Conservation (phyloP, 148 eudicot genomes). For the Hydrangea macrophylla region DNA sequence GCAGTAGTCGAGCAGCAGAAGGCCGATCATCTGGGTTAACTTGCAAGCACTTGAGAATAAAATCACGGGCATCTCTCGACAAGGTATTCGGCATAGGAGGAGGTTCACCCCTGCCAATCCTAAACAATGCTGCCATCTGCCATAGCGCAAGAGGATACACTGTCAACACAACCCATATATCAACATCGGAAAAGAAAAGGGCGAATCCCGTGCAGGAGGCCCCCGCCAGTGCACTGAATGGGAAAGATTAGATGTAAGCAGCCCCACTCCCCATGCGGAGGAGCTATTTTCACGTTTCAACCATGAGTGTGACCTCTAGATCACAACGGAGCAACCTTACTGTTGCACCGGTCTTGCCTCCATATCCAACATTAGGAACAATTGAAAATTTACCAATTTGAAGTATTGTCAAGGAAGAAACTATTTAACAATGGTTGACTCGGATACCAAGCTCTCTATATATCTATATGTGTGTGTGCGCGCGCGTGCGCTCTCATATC, state of each 20-base stretch:
- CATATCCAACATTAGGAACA: neutral
- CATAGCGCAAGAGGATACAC: slow-evolving; percentile 18
- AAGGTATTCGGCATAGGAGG: slow-evolving; percentile 36
- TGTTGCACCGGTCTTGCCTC: too few species aligned
- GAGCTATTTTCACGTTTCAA: too few species aligned
- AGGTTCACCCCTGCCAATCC: slow-evolving; percentile 40
- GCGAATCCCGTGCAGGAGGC: too few species aligned
- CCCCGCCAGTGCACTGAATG: too few species aligned
- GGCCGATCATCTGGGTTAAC: slow-evolving; percentile 43
- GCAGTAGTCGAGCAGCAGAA: slow-evolving; percentile 42
- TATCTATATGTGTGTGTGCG: too few species aligned
- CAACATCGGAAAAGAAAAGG: too few species aligned
- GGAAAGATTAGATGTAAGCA: too few species aligned
- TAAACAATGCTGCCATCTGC: slow-evolving; percentile 42
- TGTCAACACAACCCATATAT: slow-evolving; percentile 15
- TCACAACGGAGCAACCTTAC: too few species aligned
- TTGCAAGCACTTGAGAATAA: slow-evolving; percentile 41
- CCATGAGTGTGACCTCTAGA: too few species aligned
- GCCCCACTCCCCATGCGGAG: too few species aligned
- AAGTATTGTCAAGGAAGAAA: neutral
- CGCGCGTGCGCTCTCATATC: too few species aligned
- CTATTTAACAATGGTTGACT: neutral
- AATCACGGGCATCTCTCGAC: slow-evolving; percentile 38
- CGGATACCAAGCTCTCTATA: too few species aligned
- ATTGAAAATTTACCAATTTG: neutral